Evolutionary conservation across 2,329 filamentous ascomycete genomes (phyloP).

Genomic region (Thermothelomyces thermophilus): DNA sequence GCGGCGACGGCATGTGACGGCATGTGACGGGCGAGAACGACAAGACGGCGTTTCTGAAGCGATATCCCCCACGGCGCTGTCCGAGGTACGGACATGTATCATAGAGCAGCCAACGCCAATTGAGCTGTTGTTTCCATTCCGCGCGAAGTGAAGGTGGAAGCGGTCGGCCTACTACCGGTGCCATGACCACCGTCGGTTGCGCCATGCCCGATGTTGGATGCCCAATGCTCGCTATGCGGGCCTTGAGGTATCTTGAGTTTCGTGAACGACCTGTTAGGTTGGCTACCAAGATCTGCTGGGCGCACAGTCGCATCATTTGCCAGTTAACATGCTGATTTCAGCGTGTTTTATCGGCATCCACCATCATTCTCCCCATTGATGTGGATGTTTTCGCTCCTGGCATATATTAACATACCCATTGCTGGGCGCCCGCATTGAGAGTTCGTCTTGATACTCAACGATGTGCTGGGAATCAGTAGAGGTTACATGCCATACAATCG

Average conservation of each 20-base stretch:
- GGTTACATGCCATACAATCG: slow-evolving; percentile 41
- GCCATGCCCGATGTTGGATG: background rate
- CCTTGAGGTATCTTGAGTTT: background rate
- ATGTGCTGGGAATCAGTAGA: slow-evolving; percentile 54
- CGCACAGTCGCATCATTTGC: slow-evolving; percentile 17
- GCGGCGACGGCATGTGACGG: slow-evolving; percentile 11
- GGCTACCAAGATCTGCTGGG: background rate
- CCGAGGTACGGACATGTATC: slow-evolving; percentile 34
- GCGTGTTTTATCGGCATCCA: slow-evolving; percentile 44
- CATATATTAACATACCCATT: slow-evolving; percentile 48
- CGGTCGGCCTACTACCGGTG: background rate
- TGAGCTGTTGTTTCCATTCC: slow-evolving; percentile 20
- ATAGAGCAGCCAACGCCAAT: slow-evolving; percentile 32
- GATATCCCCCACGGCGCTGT: slow-evolving; percentile 18
- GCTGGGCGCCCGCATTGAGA: slow-evolving; percentile 53
- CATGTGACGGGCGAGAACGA: slow-evolving; percentile 20
- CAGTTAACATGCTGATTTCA: slow-evolving; percentile 22
- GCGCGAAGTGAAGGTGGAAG: slow-evolving; percentile 7
- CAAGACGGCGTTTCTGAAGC: slow-evolving; percentile 18
- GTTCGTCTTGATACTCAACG: slow-evolving; percentile 47
- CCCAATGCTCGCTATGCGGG: too few species aligned
- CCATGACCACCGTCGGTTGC: background rate
- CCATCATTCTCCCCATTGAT: slow-evolving; percentile 38
- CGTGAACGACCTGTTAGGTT: background rate
- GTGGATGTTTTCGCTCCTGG: slow-evolving; percentile 51